Evolutionary conservation across 306 rosid species (phyloP), one percentile per base, ranked within the genome.

Genomic region (Quercus bicolor): DNA sequence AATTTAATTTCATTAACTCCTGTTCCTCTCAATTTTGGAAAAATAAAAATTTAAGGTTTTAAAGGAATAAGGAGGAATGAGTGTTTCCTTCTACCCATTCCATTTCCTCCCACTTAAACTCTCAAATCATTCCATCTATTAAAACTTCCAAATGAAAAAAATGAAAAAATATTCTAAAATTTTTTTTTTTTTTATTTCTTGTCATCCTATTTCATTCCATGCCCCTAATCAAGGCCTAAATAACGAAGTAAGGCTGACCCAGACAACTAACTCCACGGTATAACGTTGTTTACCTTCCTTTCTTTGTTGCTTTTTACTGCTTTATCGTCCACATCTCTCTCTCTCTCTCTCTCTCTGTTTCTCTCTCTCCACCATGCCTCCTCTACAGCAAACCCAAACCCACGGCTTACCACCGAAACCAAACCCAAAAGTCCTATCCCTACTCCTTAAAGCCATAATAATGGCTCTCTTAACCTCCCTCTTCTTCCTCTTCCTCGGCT

Each of bases 391-490:
- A 23, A 72, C 59, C 55, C 48, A 11, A 64, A 11, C 77, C 28
- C 56, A 37, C 45, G 45, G 45, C 11, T 37, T 57, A 19, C 57
- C 82, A 65, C 61, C 94, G 1, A 91, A 92, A 74, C 87, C 93
- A 5, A 86, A 82, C 52, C 86, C 90, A 0, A 87, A 69, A 48
- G 57, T 92, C 64, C 91, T 95, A 0, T 89, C 96, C 57, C 75
- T 89, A 11, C 82, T 92, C 83, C 95, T 95, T 59, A 92, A 92
- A 28, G 85, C 91, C 66, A 66, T 93, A 18, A 83, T 92, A 70
- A 91, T 95, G 98, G 87, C 83, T 70, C 77, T 90, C 48, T 79
- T 92, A 68, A 90, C 98, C 78, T 82, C 96, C 76, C 76, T 92
- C 77, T 95, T 95, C 89, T 79, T 85, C 72, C 75, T 84, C 89